Conservation (phyloP, 2,329 filamentous ascomycete genomes). For the Fusarium lateritium region DNA sequence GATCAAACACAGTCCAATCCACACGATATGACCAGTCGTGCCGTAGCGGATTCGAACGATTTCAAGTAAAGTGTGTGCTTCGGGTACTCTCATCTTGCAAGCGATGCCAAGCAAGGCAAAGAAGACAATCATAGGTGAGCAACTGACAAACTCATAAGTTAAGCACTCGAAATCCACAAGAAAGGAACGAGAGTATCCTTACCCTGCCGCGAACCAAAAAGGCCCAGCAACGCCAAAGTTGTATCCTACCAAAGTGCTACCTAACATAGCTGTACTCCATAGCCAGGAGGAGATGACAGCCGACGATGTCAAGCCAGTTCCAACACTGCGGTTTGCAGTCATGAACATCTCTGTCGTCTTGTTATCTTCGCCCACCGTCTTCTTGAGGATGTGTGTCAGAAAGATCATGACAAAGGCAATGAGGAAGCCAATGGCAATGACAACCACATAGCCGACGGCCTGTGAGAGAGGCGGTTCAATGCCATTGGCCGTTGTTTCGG, state of each 20-base stretch:
- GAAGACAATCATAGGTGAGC: conserved; percentile 69
- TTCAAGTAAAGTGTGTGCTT: conserved; percentile 68
- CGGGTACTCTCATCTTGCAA: conserved; percentile 66
- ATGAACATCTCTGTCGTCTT: conserved; percentile 70
- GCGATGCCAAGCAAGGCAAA: conserved; percentile 66
- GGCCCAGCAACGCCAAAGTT: conserved; percentile 68
- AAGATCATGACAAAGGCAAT: conserved; percentile 62
- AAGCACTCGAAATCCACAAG: fast-evolving
- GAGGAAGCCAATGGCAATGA: conserved; percentile 54
- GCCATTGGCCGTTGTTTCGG: conserved; percentile 3
- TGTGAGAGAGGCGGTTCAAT: conserved; percentile 51
- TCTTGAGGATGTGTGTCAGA: conserved; percentile 62
- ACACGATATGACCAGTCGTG: conserved; percentile 63
- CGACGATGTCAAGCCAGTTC: conserved; percentile 66
- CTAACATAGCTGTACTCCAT: conserved; percentile 67
- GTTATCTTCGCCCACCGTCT: conserved; percentile 65
- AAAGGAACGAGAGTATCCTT: fast-evolving
- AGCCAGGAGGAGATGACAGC: conserved; percentile 70
- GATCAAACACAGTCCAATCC: conserved; percentile 65
- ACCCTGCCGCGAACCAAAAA: conserved; percentile 71
- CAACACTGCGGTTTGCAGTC: conserved; percentile 66
- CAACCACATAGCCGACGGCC: conserved; percentile 52
- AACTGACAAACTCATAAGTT: conserved; percentile 37
- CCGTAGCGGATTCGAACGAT: conserved; percentile 68
- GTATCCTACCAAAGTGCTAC: conserved; percentile 66